These are phyloP conservation scores for Erigeron philadelphicus DNA, from an alignment of 140 eudicot species.

Conservation along the genomic window DNA sequence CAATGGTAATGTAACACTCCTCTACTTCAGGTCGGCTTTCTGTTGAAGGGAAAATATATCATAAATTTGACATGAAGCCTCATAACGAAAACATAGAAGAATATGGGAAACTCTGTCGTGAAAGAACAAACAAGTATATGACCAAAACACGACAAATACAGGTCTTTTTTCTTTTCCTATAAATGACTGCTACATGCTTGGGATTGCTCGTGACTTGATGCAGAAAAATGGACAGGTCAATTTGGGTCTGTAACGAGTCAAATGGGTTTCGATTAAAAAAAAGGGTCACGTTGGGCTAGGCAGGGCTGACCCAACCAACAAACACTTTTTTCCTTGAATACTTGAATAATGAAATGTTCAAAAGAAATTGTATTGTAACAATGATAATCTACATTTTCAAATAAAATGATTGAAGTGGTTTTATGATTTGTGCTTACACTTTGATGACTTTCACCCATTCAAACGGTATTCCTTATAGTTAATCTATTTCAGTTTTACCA, in stretches of 20 bases:
- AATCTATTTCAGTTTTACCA: neutral
- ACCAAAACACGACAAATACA: constrained; percentile 68
- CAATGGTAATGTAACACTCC: neutral
- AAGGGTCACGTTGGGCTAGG: neutral
- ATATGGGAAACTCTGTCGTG: constrained; percentile 77
- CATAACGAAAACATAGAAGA: constrained; percentile 58
- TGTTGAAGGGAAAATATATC: constrained; percentile 74
- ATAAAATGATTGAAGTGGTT: neutral
- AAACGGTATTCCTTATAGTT: neutral
- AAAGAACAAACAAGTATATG: constrained; percentile 62
- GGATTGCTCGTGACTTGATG: constrained; percentile 4
- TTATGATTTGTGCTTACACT: neutral
- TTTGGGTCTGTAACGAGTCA: neutral
- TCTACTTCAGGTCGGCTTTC: constrained; percentile 49
- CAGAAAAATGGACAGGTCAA: neutral
- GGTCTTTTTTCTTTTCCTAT: constrained; percentile 33
- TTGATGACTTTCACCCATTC: neutral
- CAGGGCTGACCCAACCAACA: neutral
- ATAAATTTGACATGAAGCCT: constrained; percentile 95
- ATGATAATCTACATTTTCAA: neutral
- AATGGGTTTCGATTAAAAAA: neutral
- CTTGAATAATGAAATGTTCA: neutral
- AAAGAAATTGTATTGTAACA: too few species aligned
- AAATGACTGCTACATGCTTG: neutral
- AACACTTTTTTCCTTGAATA: neutral